Conservation (phyloP, 805 yeast genomes). For the Starmerella gropengiesseri region DNA sequence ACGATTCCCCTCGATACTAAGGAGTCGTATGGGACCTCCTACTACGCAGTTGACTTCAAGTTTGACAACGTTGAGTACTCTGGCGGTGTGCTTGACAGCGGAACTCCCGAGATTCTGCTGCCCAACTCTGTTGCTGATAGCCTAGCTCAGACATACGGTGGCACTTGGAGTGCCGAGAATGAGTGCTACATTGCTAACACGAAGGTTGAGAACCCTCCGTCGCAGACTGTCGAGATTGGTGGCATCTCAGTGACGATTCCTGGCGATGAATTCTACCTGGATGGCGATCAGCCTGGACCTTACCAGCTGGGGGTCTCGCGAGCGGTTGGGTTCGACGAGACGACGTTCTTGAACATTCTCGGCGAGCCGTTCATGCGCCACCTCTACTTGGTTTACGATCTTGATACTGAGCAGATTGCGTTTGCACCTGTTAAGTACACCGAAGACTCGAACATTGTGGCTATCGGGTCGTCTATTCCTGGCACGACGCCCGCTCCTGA, state of each 20-base stretch:
- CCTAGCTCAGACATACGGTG: conserved; percentile 11
- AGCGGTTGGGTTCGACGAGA: neutral
- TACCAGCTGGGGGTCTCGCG: neutral
- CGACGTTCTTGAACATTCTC: conserved; percentile 3
- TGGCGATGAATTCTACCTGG: conserved; percentile 23
- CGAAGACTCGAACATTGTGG: conserved; percentile 3
- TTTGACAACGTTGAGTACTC: conserved; percentile 4
- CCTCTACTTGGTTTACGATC: conserved; percentile 55
- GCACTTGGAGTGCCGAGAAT: neutral
- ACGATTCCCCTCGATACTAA: conserved; percentile 24
- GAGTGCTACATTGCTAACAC: neutral
- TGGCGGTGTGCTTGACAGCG: conserved; percentile 37
- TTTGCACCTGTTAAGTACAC: conserved; percentile 34
- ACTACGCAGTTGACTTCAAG: conserved; percentile 7
- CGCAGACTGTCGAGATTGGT: conserved; percentile 10
- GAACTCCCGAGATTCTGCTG: conserved; percentile 39
- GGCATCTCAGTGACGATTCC: conserved; percentile 18
- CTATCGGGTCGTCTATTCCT: conserved; percentile 9
- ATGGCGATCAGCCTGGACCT: conserved; percentile 5
- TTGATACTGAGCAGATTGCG: conserved; percentile 46
- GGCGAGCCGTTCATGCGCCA: conserved; percentile 48
- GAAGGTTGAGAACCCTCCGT: neutral
- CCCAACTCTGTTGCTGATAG: conserved; percentile 27
- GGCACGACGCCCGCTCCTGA: conserved; percentile 13
- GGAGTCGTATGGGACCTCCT: neutral